phyloP scores from a whole-genome alignment of 2,329 filamentous ascomycete genomes.

The Aspergillus sp. region DNA sequence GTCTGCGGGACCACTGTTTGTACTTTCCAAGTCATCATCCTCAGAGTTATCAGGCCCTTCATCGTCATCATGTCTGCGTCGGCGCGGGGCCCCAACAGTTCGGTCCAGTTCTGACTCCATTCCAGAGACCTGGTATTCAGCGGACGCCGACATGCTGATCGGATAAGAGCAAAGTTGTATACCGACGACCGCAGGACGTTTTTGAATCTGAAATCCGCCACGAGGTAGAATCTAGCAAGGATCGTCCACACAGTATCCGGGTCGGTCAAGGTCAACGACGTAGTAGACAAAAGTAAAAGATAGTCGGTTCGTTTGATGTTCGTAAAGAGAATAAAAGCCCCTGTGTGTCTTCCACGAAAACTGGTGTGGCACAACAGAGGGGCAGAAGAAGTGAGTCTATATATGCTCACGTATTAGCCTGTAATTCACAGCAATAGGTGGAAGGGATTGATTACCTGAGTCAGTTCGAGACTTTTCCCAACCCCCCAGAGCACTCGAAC shows the following conservation, averaged over 20 bases:
- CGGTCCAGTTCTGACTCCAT: slow-evolving; percentile 65
- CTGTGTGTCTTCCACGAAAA: slow-evolving; percentile 18
- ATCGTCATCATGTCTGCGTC: slow-evolving; percentile 79
- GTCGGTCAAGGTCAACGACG: not conserved
- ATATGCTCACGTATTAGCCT: slow-evolving; percentile 14
- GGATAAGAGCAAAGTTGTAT: not conserved
- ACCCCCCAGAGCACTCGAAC: slow-evolving; percentile 24
- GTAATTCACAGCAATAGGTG: not conserved
- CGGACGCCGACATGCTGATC: slow-evolving; percentile 74
- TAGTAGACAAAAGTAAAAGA: slow-evolving; percentile 28
- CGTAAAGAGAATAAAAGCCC: slow-evolving; percentile 4
- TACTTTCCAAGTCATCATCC: slow-evolving; percentile 77
- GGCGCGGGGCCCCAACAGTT: slow-evolving; percentile 60
- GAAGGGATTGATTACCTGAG: slow-evolving; percentile 18
- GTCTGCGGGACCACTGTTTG: slow-evolving; percentile 79
- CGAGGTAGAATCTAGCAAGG: slow-evolving; percentile 6
- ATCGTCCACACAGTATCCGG: slow-evolving; percentile 5
- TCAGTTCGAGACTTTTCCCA: slow-evolving; percentile 11
- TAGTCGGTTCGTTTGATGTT: slow-evolving; percentile 24
- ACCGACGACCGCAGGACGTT: not conserved
- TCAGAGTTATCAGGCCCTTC: slow-evolving; percentile 78
- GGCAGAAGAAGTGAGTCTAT: slow-evolving; percentile 28
- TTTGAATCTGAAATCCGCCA: slow-evolving; percentile 3
- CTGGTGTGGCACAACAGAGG: slow-evolving; percentile 33
- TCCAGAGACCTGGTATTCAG: slow-evolving; percentile 71